Base-by-base conservation (phyloP, 2,329 filamentous ascomycete genomes). In the Claviceps lovelessii region DNA sequence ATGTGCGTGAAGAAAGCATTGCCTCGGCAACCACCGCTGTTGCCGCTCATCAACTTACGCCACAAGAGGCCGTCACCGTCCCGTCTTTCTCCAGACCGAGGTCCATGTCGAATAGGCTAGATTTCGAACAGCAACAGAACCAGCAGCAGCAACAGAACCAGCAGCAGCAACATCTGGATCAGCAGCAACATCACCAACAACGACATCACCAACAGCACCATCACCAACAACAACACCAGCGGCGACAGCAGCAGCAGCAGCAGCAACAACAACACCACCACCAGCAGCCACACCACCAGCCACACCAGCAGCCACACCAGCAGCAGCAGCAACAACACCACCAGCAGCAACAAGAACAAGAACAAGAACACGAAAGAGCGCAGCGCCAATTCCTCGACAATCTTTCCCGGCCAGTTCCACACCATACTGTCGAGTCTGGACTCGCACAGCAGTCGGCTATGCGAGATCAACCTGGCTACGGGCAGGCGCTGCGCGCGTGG, bases 401-500 rank as follows among this genome's bases (percentile, higher is more conserved):
- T 11, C 19, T 13, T 35, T 28, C 31, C 17, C 52, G 29, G 10
- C 51, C 49, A 33, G 23, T 42, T 10, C 37, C 49, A 9, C 58
- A 51, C 3, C 68, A 72, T 49, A 64, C 68, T 17, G 72, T 78
- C 46, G 76, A 80, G 49, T 74, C 73, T 6, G 70, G 70, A 54
- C 63, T 76, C 50, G 70, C 69, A 57, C 70, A 73, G 59, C 62
- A 73, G 59, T 62, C 74, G 45, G 70, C 73, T 55, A 62, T 74
- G 58, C 68, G 74, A 58, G 61, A 71, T 51, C 74, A 81, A 58
- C 72, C 76, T 35, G 76, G 82, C 52, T 84, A 84, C 61, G 72
- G 78, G 46, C 81, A 86, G 56, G 90, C 90, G 0, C 72, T 95
- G 57, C 84, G 82, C 63, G 86, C 89, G n/a, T 98, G 93, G 93